phyloP scores from a whole-genome alignment of 1,139 yeast species.

The Petasospora rhodanensis region DNA sequence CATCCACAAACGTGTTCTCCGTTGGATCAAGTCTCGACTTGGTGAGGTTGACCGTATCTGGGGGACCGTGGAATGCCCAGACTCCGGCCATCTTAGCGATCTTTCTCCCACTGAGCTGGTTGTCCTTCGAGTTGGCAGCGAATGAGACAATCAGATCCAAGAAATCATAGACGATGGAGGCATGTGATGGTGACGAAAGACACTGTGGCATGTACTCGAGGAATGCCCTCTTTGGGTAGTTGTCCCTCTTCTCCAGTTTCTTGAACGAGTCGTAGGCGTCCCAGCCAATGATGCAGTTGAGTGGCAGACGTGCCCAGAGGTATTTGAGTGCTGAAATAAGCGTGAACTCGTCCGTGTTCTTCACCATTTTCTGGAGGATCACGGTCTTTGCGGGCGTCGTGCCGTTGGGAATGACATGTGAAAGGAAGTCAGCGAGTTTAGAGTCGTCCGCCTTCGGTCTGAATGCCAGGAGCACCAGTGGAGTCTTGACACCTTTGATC shows the following conservation, averaged over 20 bases:
- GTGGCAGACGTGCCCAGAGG: conserved; percentile 82
- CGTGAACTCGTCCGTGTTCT: conserved; percentile 57
- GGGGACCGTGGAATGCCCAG: conserved; percentile 72
- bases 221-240: conserved; percentile 69
- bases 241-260: conserved; percentile 57
- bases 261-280: conserved; percentile 70
- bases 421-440: conserved; percentile 49
- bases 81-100: conserved; percentile 77
- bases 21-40: conserved; percentile 18
- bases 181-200: conserved; percentile 79
- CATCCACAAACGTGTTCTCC: conserved; percentile 53
- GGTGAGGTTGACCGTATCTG: conserved; percentile 9
- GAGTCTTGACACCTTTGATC: conserved; percentile 46
- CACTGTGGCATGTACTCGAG: conserved; percentile 80
- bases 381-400: conserved; percentile 37
- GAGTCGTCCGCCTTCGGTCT: conserved; percentile 59
- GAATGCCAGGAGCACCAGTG: conserved; percentile 65
- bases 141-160: conserved; percentile 76
- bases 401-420: conserved; percentile 46
- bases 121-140: conserved; percentile 76
- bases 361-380: conserved; percentile 35
- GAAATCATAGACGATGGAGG: conserved; percentile 83
- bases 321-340: conserved; percentile 71
- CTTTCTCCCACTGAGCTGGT: conserved; percentile 75
- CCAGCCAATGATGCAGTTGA: conserved; percentile 82